A percentile compares a stretch with the other conserved stretches of the same genome.
Conservation (phyloP, 1,139 yeast genomes). For the Saccharomyces hybrid region DNA sequence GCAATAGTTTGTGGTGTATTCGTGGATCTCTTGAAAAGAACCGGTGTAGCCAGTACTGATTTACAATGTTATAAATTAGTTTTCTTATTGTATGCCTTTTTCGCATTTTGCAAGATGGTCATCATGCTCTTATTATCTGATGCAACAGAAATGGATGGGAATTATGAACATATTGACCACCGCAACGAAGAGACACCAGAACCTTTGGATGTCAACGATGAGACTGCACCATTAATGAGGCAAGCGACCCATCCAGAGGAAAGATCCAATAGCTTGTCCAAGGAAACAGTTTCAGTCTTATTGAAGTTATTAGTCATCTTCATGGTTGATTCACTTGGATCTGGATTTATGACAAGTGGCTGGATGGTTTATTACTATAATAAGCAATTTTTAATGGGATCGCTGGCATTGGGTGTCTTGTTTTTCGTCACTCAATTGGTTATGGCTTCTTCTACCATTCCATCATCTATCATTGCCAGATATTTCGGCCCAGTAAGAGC, state of each 20-base stretch:
- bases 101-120: conserved; percentile 50
- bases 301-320: conserved; percentile 46
- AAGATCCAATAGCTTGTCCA: conserved; percentile 14
- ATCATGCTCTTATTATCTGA: conserved; percentile 48
- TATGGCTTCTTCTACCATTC: conserved; percentile 56
- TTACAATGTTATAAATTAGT: conserved; percentile 42
- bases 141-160: conserved; percentile 43
- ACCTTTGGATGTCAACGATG: conserved; percentile 16
- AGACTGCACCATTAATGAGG: conserved; percentile 20
- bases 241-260: conserved; percentile 3
- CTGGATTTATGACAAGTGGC: conserved; percentile 79
- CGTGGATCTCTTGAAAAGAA: conserved; percentile 36
- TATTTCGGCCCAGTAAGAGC: conserved; percentile 71
- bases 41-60: conserved; percentile 31
- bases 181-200: conserved; percentile 14
- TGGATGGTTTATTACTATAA: conserved; percentile 79
- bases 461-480: conserved; percentile 56
- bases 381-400: conserved; percentile 27
- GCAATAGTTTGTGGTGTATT: conserved; percentile 58
- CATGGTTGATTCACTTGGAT: conserved; percentile 70
- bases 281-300: conserved; percentile 27
- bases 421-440: conserved; percentile 55
- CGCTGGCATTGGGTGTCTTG: conserved; percentile 39
- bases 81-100: conserved; percentile 48
- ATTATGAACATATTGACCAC: conserved; percentile 15